Base-by-base conservation (phyloP, 1,284 basidiomycete genomes). In the Takashimella tepidaria region DNA sequence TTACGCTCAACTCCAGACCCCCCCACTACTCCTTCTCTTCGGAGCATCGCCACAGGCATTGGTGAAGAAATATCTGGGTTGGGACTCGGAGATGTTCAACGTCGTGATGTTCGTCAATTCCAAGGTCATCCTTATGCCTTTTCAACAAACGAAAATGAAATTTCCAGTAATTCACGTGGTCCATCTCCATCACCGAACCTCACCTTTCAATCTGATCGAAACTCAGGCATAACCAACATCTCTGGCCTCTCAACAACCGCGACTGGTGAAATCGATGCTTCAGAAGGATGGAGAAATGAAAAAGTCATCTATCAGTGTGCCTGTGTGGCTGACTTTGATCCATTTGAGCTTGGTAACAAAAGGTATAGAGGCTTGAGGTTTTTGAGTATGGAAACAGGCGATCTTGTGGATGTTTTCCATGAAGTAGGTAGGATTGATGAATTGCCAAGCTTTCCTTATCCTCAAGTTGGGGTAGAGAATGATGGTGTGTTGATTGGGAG, bases 341-440 rank as follows among this genome's bases (percentile, higher is more conserved):
- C 72, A 1, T 16, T 23, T 10, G 57, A 54, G 19, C 48, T 63
- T 1, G 70, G 70, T 2, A 58, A 66, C 49, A 60, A 55, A 45
- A 47, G 53, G 20, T 76, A 74, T 55, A 58, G 68, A 51, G 69
- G 69, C 8, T 56, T 76, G 16, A 50, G 54, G 1, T 76, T 76
- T 58, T 51, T 76, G 27, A 56, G 63, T 0, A 63, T 76, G 58
- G 46, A 49, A 1, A 59, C 63, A 1, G 73, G 73, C 12, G 73
- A 74, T 51, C 56, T 73, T 23, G 62, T 76, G 45, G 71, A 74
- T 50, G 67, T 77, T 13, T 65, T 73, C 49, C 68, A 74, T 51
- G 76, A 77, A 58, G 73, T 76, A 3, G 76, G 76, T 1, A 62
- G 75, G 5, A 72, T 77, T 19, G 73, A 75, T 40, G 69, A 72